A percentile compares a stretch with the other conserved stretches of the same genome.
phyloP scores from a whole-genome alignment of 1,139 yeast genomes.

The Saccharomyces pastorianus region DNA sequence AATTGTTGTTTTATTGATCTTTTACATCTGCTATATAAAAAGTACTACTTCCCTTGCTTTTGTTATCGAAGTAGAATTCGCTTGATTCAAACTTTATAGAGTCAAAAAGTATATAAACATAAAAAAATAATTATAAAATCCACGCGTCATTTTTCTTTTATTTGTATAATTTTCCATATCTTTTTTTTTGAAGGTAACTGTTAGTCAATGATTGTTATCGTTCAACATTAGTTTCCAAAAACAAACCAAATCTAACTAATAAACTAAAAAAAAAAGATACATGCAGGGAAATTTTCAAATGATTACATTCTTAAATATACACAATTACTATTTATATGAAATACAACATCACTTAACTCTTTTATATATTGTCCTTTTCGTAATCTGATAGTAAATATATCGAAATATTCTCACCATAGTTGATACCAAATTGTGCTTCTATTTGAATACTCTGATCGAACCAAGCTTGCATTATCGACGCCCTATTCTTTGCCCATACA shows the following conservation, averaged over 20 bases:
- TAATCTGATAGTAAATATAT: slow-evolving; percentile 34
- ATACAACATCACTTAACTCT: neutral
- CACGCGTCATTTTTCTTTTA: neutral
- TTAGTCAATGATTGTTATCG: neutral
- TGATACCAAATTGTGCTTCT: slow-evolving; percentile 41
- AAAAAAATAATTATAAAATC: neutral
- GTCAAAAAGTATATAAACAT: neutral
- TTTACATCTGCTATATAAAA: neutral
- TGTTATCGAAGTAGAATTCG: neutral
- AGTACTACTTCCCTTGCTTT: neutral
- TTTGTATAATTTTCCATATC: neutral
- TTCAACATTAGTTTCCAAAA: neutral
- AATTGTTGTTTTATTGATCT: neutral
- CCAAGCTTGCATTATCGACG: slow-evolving; percentile 52
- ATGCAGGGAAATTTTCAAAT: neutral
- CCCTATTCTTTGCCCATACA: slow-evolving; percentile 68
- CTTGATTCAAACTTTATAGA: neutral
- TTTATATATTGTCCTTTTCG: slow-evolving; percentile 13
- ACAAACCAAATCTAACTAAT: neutral
- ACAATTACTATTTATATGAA: neutral
- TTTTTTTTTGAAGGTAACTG: neutral
- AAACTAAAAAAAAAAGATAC: neutral
- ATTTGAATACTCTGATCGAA: slow-evolving; percentile 38
- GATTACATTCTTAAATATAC: neutral
- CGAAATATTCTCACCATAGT: slow-evolving; percentile 60